These are phyloP conservation scores for Sarocladium kiliense DNA, from an alignment of 2,329 filamentous ascomycete species.

Conservation along the genomic window DNA sequence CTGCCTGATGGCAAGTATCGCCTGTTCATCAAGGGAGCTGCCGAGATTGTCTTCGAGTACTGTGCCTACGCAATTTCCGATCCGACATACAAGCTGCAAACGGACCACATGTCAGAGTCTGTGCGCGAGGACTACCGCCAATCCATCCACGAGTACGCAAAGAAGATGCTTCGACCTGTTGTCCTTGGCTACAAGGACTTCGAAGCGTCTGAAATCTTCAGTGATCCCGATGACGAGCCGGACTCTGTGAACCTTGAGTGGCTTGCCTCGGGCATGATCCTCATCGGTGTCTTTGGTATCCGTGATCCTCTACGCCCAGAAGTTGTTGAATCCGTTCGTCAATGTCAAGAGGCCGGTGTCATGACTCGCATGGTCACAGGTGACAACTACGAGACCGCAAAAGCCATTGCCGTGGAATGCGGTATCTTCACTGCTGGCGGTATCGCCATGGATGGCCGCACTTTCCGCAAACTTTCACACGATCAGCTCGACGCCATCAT, in stretches of 20 bases:
- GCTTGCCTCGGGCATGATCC: slow-evolving; percentile 56
- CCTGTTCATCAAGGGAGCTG: slow-evolving; percentile 49
- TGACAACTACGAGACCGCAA: slow-evolving; percentile 24
- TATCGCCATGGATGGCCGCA: slow-evolving; percentile 51
- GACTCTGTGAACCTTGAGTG: slow-evolving; percentile 30
- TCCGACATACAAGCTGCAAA: slow-evolving; percentile 24
- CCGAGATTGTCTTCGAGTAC: slow-evolving; percentile 44
- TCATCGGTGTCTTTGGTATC: slow-evolving; percentile 63
- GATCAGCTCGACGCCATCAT: slow-evolving; percentile 45
- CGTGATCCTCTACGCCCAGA: slow-evolving; percentile 58
- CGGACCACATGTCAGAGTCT: slow-evolving; percentile 28
- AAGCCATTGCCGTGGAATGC: slow-evolving; percentile 38
- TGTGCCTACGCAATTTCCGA: slow-evolving; percentile 39
- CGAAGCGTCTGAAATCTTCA: slow-evolving; percentile 46
- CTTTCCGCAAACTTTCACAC: slow-evolving; percentile 52
- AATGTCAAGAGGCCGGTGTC: slow-evolving; percentile 58
- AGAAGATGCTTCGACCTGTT: slow-evolving; percentile 67
- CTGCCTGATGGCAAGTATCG: slow-evolving; percentile 35
- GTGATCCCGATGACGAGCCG: slow-evolving; percentile 40
- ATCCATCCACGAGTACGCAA: slow-evolving; percentile 53
- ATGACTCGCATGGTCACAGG: slow-evolving; percentile 57
- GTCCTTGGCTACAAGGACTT: slow-evolving; percentile 72
- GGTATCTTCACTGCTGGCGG: slow-evolving; percentile 59
- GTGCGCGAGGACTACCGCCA: slow-evolving; percentile 32
- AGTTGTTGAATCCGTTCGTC: slow-evolving; percentile 53